Conservation (phyloP, 768 basidiomycete genomes). For the Boletus sp. region DNA sequence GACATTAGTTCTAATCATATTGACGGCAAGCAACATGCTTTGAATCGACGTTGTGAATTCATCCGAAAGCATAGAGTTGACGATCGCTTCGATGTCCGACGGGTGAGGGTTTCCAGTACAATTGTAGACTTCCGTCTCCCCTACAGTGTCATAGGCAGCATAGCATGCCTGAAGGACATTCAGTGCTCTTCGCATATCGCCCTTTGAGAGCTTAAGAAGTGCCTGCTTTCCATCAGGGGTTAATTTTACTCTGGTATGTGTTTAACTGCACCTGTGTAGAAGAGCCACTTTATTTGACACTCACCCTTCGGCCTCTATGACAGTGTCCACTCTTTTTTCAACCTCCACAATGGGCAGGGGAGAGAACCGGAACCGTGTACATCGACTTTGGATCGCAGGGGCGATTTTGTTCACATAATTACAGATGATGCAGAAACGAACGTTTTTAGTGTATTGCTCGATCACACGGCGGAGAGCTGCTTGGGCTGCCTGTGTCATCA, state of each 20-base stretch:
- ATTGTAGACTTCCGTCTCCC: constrained; percentile 91
- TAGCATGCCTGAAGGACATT: constrained; percentile 98
- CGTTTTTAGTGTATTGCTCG: constrained; percentile 98
- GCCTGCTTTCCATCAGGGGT: constrained; percentile 85
- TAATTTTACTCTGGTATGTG: constrained; percentile 66
- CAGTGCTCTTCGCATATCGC: constrained; percentile 95
- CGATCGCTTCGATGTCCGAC: constrained; percentile 87
- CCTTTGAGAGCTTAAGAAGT: constrained; percentile 88
- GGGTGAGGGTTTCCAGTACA: constrained; percentile 98
- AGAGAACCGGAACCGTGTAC: constrained; percentile 95
- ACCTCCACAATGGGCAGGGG: constrained; percentile 85
- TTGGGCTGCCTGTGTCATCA: constrained; percentile 99
- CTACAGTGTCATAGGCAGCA: constrained; percentile 86
- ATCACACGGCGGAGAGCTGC: constrained; percentile 95
- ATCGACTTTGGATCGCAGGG: constrained; percentile 97
- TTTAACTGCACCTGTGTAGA: not conserved
- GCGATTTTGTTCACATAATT: constrained; percentile 99
- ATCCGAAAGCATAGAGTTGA: constrained; percentile 93
- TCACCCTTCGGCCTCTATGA: constrained; percentile 83
- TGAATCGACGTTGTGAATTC: constrained; percentile 92
- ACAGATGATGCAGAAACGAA: constrained; percentile 99
- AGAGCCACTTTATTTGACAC: constrained; percentile 17
- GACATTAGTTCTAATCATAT: not conserved
- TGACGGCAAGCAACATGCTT: constrained; percentile 42
- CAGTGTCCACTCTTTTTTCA: constrained; percentile 71